phyloP scores from a whole-genome alignment of 148 eudicot genomes.

The Chenopodium berlandieri region DNA sequence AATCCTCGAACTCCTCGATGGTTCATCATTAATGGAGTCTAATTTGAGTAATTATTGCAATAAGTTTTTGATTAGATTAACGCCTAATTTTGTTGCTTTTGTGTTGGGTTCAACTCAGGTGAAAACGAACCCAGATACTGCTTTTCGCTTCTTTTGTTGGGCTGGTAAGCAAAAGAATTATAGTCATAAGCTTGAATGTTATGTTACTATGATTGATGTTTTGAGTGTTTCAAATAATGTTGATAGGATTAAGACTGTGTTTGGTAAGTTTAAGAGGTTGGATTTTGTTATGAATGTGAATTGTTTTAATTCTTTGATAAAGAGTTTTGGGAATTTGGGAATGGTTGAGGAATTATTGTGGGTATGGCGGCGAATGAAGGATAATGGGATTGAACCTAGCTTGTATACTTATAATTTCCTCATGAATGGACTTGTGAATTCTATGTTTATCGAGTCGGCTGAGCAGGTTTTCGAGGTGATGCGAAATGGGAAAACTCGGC shows the following conservation, averaged over 20 bases:
- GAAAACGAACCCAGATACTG: slow-evolving; percentile 36
- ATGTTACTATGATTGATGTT: slow-evolving; percentile 58
- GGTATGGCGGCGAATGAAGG: slow-evolving; percentile 90
- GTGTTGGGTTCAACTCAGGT: slow-evolving; percentile 48
- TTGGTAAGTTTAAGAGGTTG: slow-evolving; percentile 45
- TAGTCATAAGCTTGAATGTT: slow-evolving; percentile 66
- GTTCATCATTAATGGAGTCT: slow-evolving; percentile 53
- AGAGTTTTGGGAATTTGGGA: slow-evolving; percentile 74
- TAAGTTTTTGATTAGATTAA: slow-evolving; percentile 61
- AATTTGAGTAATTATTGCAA: slow-evolving; percentile 52
- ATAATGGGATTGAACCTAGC: slow-evolving; percentile 70
- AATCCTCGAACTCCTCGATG: slow-evolving; percentile 51
- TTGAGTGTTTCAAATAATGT: slow-evolving; percentile 49
- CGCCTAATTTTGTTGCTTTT: slow-evolving; percentile 71
- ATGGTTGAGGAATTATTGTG: slow-evolving; percentile 94
- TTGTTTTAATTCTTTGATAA: slow-evolving; percentile 73
- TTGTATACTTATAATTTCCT: slow-evolving; percentile 76
- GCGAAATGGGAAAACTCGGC: slow-evolving; percentile 63
- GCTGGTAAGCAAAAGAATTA: slow-evolving; percentile 82
- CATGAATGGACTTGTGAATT: slow-evolving; percentile 66
- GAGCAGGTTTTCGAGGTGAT: slow-evolving; percentile 88
- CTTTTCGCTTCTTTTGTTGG: slow-evolving; percentile 76
- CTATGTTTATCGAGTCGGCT: slow-evolving; percentile 69
- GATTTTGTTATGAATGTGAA: slow-evolving; percentile 50
- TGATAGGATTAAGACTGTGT: slow-evolving; percentile 51